Evolutionary conservation across 306 rosid genomes (phyloP), one percentile per base, ranked within the genome.

Genomic region (Cyamopsis tetragonoloba): DNA sequence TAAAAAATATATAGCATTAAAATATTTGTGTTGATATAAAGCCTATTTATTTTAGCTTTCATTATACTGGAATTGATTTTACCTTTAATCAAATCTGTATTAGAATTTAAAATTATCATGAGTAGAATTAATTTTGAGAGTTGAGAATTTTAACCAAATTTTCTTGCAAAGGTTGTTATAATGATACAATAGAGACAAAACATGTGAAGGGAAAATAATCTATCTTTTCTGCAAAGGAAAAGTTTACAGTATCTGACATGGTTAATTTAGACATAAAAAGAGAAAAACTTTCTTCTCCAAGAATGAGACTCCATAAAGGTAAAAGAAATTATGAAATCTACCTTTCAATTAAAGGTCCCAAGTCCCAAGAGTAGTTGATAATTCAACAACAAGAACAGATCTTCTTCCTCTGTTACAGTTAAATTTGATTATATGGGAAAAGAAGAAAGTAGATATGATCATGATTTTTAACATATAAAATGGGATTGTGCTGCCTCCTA

Each of bases 401-500:
- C 42, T 58, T 63, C 42, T 58, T 62, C 57, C 44, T 31, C 28
- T 19, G 68, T 58, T 54, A 44, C 53, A 51, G 63, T 66, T 46
- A 51, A 76, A 66, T 60, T n/a, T 62, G 71, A 22, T 39, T 51
- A 44, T 47, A 30, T 39, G 24, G 61, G 35, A 32, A 48, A 66
- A 13, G 49, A 66, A 66, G 47, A 66, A 66, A 66, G 72, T 20
- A 50, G 48, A 53, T 32, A 34, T 49, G 61, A 49, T 48, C 14
- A 66, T 66, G 61, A 66, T 66, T 66, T 64, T n/a, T 66, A 66
- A 49, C 49, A 49, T 66, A 20, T 10, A 48, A 66, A 28, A 66
- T 28, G 20, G 70, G 75, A 71, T 65, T 75, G 30, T 76, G 84
- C 72, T 60, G 59, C 78, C 81, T 71, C 9, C 68, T 73, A 14